Evolutionary conservation across 495 filamentous ascomycete genomes (phyloP), one percentile per base, ranked within the genome.

Genomic region (Aspergillus nanangensis): DNA sequence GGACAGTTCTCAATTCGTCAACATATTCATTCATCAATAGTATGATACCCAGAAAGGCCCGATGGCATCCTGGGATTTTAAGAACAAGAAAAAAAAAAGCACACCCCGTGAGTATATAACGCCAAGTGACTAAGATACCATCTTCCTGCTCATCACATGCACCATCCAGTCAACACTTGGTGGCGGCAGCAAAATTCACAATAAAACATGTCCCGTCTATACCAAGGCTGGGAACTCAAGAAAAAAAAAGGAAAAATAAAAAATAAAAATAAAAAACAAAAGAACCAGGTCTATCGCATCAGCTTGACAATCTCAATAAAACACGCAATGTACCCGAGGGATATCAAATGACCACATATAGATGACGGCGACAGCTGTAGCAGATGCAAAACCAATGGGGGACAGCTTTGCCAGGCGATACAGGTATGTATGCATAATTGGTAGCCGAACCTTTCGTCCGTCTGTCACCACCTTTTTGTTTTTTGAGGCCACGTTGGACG

Each of bases 341-440:
- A 37, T 44, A 35, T 35, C 24, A 14, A 22, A 44, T 19, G 25
- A 42, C 37, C 38, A 27, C n/a, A 21, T 24, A 41, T 35, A 42
- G 37, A 35, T 23, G 33, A 38, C 22, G 18, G 15, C n/a, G 24
- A 15, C 13, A 44, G 35, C 45, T n/a, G 37, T 43, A 45, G 47
- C 57, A 53, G 51, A 62, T 44, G 52, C 58, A 34, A 52, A 29
- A 29, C 25, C 25, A 5, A 29, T 29, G 25, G 11, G 11, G 11
- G 11, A 5, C 25, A 7, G 7, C 5, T 29, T 29, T n/a, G n/a
- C n/a, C n/a, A n/a, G n/a, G n/a, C n/a, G n/a, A n/a, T n/a, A n/a
- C n/a, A n/a, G n/a, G n/a, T n/a, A n/a, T n/a, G n/a, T n/a, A n/a
- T n/a, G n/a, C n/a, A n/a, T n/a, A n/a, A n/a, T n/a, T n/a, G n/a